These are phyloP conservation scores for Trichoderma pleuroti DNA, from an alignment of 2,329 filamentous ascomycete species.

Conservation along the genomic window DNA sequence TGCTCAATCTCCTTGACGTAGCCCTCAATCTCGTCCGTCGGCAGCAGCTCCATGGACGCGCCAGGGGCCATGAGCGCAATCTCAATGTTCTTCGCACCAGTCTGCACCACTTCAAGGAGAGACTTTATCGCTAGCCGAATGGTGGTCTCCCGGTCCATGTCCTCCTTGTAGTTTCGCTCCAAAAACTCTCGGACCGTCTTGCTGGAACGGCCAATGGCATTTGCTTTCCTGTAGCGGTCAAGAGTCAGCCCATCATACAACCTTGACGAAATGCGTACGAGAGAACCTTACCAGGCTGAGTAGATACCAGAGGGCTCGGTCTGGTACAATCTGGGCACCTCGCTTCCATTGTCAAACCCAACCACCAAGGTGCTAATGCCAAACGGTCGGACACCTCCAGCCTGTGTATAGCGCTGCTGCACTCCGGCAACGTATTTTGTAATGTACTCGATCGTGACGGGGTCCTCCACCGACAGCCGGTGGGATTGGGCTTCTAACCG, in stretches of 20 bases:
- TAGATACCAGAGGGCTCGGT: conserved; percentile 99
- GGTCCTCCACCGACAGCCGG: conserved; percentile 93
- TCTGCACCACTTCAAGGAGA: conserved; percentile 94
- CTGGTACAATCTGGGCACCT: conserved; percentile 87
- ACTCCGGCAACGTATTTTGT: conserved; percentile 98
- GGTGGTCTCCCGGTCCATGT: conserved; percentile 93
- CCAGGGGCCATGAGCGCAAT: conserved; percentile 97
- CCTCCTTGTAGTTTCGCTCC: conserved; percentile 97
- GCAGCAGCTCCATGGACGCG: conserved; percentile 87
- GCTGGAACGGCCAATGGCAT: conserved; percentile 95
- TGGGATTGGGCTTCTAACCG: conserved; percentile 96
- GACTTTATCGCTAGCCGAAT: conserved; percentile 98
- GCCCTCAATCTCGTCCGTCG: conserved; percentile 90
- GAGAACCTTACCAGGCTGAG: conserved; percentile 77
- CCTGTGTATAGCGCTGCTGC: conserved; percentile 98
- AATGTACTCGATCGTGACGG: conserved; percentile 97
- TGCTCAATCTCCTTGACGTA: conserved; percentile 99
- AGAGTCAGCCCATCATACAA: conserved; percentile 9
- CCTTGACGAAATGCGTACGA: conserved; percentile 10
- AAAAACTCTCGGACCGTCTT: conserved; percentile 99
- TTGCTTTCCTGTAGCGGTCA: conserved; percentile 76
- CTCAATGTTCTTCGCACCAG: conserved; percentile 98
- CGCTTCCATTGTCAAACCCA: conserved; percentile 93
- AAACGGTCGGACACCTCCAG: conserved; percentile 96
- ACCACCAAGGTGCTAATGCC: conserved; percentile 97